These are phyloP conservation scores for Boletus pseudo-olivaceus DNA, from an alignment of 768 basidiomycete genomes.

Conservation along the genomic window DNA sequence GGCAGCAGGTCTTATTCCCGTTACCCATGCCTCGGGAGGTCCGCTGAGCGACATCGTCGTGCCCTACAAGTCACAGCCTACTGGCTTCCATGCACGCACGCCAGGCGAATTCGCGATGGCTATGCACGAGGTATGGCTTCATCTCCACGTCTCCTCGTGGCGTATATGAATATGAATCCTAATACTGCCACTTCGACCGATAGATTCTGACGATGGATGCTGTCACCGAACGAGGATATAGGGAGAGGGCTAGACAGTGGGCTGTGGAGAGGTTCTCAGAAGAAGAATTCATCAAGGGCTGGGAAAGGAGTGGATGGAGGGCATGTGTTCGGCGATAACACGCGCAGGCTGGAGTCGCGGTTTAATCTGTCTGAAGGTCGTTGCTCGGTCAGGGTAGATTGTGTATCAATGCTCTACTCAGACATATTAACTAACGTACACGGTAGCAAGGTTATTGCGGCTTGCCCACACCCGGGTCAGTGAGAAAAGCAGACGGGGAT, in stretches of 20 bases:
- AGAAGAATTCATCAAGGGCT: constrained; percentile 73
- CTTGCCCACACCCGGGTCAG: background rate
- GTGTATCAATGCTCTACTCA: background rate
- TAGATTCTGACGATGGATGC: constrained; percentile 48
- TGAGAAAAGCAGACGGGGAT: background rate
- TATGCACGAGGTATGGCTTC: constrained; percentile 47
- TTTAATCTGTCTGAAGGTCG: background rate
- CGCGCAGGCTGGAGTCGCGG: background rate
- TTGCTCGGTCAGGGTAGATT: background rate
- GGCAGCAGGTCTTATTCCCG: constrained; percentile 92
- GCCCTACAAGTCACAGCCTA: constrained; percentile 65
- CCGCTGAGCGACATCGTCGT: constrained; percentile 90
- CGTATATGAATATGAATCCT: background rate
- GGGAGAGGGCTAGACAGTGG: constrained; percentile 64
- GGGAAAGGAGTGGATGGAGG: constrained; percentile 64
- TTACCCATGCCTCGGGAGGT: constrained; percentile 91
- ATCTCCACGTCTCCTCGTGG: constrained; percentile 1
- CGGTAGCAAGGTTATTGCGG: no score
- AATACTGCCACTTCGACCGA: constrained; percentile 4
- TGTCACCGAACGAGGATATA: constrained; percentile 56
- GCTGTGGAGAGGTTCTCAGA: constrained; percentile 75
- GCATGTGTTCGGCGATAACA: constrained; percentile 21
- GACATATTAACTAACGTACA: background rate
- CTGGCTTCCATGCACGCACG: constrained; percentile 80
- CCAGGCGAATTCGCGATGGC: constrained; percentile 62